These are phyloP conservation scores for Boletellus dicymbophilus DNA, from an alignment of 1,284 basidiomycete species.

Conservation along the genomic window DNA sequence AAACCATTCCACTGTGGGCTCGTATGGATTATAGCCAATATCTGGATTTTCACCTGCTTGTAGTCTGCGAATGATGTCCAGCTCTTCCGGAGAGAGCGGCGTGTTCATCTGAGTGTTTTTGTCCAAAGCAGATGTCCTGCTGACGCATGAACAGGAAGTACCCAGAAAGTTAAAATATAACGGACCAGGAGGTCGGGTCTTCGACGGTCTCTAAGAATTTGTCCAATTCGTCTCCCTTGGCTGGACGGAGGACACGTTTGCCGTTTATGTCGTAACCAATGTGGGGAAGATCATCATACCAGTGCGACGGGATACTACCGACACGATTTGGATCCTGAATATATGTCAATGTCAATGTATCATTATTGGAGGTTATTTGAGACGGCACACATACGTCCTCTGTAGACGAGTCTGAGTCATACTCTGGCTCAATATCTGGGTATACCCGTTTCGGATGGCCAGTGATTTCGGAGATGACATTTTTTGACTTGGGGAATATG, in stretches of 20 bases:
- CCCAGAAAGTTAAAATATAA: constrained; percentile 12
- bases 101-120: constrained; percentile 87
- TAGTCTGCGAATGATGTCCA: constrained; percentile 93
- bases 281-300: constrained; percentile 99
- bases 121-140: constrained; percentile 92
- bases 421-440: constrained; percentile 94
- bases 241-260: constrained; percentile 92
- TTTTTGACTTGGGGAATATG: constrained; percentile 68
- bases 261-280: constrained; percentile 97
- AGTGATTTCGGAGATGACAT: constrained; percentile 78
- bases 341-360: constrained; percentile 5
- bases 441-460: constrained; percentile 90
- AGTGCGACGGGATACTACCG: constrained; percentile 95
- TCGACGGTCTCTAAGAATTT: constrained; percentile 96
- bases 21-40: constrained; percentile 87
- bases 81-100: constrained; percentile 86
- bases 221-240: constrained; percentile 95
- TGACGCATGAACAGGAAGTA: constrained; percentile 4
- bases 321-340: constrained; percentile 87
- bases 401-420: constrained; percentile 96
- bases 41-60: constrained; percentile 94
- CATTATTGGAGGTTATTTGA: not conserved
- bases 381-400: constrained; percentile 76
- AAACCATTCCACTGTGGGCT: constrained; percentile 95
- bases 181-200: constrained; percentile 87